Conservation (phyloP, 129 eudicot genomes). For the Chrysanthemum makinoi region DNA sequence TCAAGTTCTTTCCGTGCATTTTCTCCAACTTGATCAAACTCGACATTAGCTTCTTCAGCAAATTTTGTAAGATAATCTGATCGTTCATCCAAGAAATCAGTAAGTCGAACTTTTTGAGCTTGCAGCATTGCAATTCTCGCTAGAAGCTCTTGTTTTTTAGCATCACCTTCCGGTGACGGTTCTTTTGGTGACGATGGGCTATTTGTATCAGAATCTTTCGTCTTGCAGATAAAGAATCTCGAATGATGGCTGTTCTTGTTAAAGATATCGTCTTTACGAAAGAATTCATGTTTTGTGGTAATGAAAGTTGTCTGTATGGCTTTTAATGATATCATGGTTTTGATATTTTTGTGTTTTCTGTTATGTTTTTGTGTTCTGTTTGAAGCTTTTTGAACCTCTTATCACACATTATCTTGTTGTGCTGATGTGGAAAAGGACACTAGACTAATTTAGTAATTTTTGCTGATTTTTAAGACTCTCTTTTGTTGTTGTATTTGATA, state of each 20-base stretch:
- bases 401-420: conserved; percentile 26
- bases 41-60: conserved; percentile 79
- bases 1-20: conserved; percentile 76
- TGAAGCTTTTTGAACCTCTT: conserved; percentile 34
- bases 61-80: conserved; percentile 75
- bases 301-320: conserved; percentile 50
- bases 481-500: no score
- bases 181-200: conserved; percentile 24
- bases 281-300: conserved; percentile 36
- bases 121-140: conserved; percentile 84
- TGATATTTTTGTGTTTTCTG: conserved; percentile 17
- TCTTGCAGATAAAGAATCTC: conserved; percentile 41
- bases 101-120: conserved; percentile 81
- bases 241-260: conserved; percentile 35
- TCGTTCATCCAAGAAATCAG: conserved; percentile 79
- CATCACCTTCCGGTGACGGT: conserved; percentile 59
- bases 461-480: no score
- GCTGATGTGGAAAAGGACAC: no score
- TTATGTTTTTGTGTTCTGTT: conserved; percentile 16
- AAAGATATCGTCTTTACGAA: conserved; percentile 26
- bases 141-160: conserved; percentile 60
- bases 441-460: no score
- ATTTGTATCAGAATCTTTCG: conserved; percentile 43
- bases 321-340: conserved; percentile 60
- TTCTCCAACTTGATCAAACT: conserved; percentile 80